Conservation (phyloP, 345 rosid species). For the Eucalyptus pumila region DNA sequence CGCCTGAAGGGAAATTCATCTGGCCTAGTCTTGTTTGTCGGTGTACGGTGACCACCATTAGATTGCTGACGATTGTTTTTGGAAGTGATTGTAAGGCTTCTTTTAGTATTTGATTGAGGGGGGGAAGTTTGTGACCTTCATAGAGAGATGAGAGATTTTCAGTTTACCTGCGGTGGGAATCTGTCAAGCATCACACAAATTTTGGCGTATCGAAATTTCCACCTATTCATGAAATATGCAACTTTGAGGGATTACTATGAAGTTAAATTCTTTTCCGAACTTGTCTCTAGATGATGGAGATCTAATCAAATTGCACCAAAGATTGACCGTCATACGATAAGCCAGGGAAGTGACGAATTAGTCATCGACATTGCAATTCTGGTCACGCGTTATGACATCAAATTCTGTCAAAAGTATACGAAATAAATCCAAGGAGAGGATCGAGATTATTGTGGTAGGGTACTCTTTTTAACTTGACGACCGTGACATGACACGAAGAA, state of each 20-base stretch:
- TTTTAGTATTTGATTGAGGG: background rate
- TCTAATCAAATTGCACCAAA: background rate
- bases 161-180: background rate
- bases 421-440: rapidly evolving
- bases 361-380: background rate
- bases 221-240: background rate
- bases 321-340: rapidly evolving
- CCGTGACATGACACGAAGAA: background rate
- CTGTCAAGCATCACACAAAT: background rate
- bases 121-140: background rate
- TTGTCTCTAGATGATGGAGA: rapidly evolving
- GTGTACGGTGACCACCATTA: background rate
- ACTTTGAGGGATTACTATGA: background rate
- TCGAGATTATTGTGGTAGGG: background rate
- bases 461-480: background rate
- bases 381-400: background rate
- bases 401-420: background rate
- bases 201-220: background rate
- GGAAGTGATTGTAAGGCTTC: background rate
- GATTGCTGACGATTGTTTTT: background rate
- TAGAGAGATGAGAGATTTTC: background rate
- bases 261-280: background rate
- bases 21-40: background rate
- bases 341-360: background rate
- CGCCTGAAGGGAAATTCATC: background rate